Percentiles rank a stretch among this genome's conserved stretches.
phyloP scores from a whole-genome alignment of 306 rosid genomes.

The Acacia acuminata region DNA sequence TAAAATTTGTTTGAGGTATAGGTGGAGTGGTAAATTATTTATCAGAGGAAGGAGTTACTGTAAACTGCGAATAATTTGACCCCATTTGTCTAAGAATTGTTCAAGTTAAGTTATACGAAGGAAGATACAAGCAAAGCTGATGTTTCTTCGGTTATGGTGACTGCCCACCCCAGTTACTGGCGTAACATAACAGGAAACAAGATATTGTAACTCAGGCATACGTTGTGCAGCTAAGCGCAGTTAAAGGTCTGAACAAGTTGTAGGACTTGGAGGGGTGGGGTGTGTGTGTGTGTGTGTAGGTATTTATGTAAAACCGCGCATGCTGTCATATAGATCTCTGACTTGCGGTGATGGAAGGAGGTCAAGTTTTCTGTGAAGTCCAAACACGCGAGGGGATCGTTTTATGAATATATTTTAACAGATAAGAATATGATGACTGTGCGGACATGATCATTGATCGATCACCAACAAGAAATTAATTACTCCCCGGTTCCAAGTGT shows the following conservation, averaged over 20 bases:
- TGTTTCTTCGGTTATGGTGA: background rate
- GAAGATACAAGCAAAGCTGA: conserved; percentile 15
- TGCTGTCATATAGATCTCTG: background rate
- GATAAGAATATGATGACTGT: background rate
- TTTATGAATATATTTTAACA: too few relatives aligned
- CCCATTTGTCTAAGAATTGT: conserved; percentile 30
- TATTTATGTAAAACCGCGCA: background rate
- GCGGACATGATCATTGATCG: too few relatives aligned
- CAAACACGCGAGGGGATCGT: background rate
- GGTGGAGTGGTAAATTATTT: conserved; percentile 44
- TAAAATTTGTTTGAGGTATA: conserved; percentile 51
- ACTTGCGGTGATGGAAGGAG: background rate
- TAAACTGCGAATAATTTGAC: conserved; percentile 24
- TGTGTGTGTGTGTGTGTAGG: too few relatives aligned
- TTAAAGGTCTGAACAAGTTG: background rate
- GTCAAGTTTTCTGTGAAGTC: background rate
- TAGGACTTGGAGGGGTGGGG: background rate
- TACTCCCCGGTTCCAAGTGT: too few relatives aligned
- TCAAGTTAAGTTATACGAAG: conserved; percentile 33
- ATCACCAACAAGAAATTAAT: too few relatives aligned
- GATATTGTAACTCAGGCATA: background rate
- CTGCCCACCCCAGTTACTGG: background rate
- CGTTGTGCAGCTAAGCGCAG: background rate
- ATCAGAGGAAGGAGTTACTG: conserved; percentile 23
- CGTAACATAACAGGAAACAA: background rate